Base-by-base conservation (phyloP, 1,284 basidiomycete genomes). In the Ceratobasidium sp. region DNA sequence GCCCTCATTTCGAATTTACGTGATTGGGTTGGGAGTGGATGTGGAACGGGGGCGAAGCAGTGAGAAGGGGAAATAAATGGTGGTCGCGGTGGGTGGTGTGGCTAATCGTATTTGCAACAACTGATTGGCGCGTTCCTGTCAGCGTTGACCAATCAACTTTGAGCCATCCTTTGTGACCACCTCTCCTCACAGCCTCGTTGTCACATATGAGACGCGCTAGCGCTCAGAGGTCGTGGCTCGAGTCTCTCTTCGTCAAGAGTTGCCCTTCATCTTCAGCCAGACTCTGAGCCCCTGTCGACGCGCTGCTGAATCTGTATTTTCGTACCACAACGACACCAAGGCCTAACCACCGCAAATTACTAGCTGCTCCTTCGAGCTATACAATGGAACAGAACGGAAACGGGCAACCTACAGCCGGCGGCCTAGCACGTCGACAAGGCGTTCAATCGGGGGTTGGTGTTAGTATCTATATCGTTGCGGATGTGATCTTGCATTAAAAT, bases 41-140 rank as follows among this genome's bases (percentile, higher is more conserved):
- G 29, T 22, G 36, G 48, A 53, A 51, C 9, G 48, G 19, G 45
- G 7, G 2, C 22, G 17, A 53, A 24, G 47, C 11, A 11, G 29
- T 44, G 3, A n/a, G 36, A 1, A 44, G 44, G 54, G 36, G 66
- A 54, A 41, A 41, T 41, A 41, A 41, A 41, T 41, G 14, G 50
- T 15, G 19, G 63, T 11, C 45, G 45, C 17, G 22, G 29, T 7
- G 29, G 51, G 64, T 29, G 31, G 65, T 24, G 48, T 53, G 65
- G 50, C 51, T 54, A 67, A n/a, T 45, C 8, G 6, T 17, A 54
- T 69, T 47, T 56, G 33, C n/a, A 57, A 56, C 29, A 44, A 41
- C 33, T 33, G 53, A 69, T 69, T 69, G 29, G 66, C 66, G 66
- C 66, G 53, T 36, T 69, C 66, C 33, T 69, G 53, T 69, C 54